Evolutionary conservation across 1,284 basidiomycete genomes (phyloP), one percentile per base, ranked within the genome.

Genomic region (Inonotus obliquus): DNA sequence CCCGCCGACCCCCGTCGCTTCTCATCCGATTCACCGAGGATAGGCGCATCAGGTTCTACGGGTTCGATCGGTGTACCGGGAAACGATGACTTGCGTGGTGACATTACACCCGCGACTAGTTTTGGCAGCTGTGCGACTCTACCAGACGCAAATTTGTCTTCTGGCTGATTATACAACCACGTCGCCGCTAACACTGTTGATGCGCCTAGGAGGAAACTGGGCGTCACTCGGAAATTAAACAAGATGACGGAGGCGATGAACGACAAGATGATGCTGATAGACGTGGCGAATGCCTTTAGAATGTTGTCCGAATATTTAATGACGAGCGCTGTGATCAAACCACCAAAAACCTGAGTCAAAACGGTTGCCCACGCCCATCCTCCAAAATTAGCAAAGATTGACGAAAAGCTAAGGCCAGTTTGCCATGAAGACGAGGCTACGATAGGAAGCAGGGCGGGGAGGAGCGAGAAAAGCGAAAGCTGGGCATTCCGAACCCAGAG

Each of bases 341-440:
- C 96, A 39, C 96, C 96, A 61, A 95, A 82, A 44, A 96, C 96
- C 75, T 98, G 96, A 29, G 89, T 87, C 4, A 79, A 72, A 35
- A 98, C 94, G 0, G 94, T 97, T 19, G 91, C 92, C 87, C 94
- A 94, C 0, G 96, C 96, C 93, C 94, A 98, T 5, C 79, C 78
- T 37, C 92, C 93, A 72, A 97, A 96, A 73, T 93, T 84, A 59
- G 80, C 80, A 72, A 92, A 87, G 41, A 91, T 27, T 68, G 65
- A 79, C 76, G 51, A 67, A 65, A 48, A 82, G 63, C 70, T 85
- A 73, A 54, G 77, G 76, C 59, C 73, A 70, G 19, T 76, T 57
- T 7, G 71, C 47, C 70, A 72, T 4, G 76, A 67, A 2, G 79
- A 72, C 59, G 76, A 77, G 73, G 82, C 83, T 63, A 91, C 72